A percentile compares a stretch with the other conserved stretches of the same genome.
Conservation (phyloP, 2,329 filamentous ascomycete genomes). For the Fusarium sp. region DNA sequence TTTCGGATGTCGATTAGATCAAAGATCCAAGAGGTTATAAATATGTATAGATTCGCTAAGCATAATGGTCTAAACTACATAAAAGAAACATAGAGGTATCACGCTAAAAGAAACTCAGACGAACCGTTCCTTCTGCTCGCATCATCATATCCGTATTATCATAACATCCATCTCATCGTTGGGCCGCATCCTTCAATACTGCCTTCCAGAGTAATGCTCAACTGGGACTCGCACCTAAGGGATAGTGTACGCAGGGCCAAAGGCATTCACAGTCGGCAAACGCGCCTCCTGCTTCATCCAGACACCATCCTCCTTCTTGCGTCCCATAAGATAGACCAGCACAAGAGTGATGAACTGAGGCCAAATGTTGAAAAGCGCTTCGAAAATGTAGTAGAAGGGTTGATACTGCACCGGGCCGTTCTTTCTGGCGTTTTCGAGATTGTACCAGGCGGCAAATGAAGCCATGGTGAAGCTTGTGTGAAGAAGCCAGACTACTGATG, state of each 20-base stretch:
- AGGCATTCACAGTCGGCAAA: constrained; percentile 15
- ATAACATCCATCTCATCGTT: too few species aligned
- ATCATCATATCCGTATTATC: not conserved
- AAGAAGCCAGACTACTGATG: constrained; percentile 43
- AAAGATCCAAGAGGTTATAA: not conserved
- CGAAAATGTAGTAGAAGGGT: constrained; percentile 34
- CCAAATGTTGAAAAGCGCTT: constrained; percentile 42
- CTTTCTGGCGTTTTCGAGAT: not conserved
- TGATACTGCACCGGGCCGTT: not conserved
- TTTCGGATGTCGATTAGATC: constrained; percentile 47
- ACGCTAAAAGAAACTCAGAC: too few species aligned
- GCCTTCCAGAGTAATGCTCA: not conserved
- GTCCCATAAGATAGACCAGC: constrained; percentile 45
- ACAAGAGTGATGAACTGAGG: constrained; percentile 42
- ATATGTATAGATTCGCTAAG: not conserved
- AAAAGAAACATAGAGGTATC: not conserved
- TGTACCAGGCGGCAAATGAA: constrained; percentile 11
- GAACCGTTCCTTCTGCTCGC: too few species aligned
- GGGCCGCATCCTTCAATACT: not conserved
- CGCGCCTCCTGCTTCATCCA: constrained; percentile 42
- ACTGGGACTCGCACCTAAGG: not conserved
- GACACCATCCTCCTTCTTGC: constrained; percentile 41
- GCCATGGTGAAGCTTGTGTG: constrained; percentile 42
- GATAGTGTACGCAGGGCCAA: not conserved
- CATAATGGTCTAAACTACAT: not conserved